Conservation (phyloP, 2,329 filamentous ascomycete species). For the Fusarium nelsonii region DNA sequence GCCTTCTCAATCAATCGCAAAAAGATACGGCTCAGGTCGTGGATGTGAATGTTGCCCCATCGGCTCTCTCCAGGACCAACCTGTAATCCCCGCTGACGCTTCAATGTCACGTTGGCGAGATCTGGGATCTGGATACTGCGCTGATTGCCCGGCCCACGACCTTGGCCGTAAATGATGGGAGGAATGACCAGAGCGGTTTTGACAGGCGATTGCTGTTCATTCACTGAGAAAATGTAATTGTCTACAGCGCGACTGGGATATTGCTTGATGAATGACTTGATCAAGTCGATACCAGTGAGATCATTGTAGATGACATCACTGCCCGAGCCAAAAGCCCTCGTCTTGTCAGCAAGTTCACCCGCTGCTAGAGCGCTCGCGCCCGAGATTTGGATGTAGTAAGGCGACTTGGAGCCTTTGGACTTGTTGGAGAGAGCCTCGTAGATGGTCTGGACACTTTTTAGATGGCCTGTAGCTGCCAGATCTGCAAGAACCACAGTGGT, state of each 20-base stretch:
- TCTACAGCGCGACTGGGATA: slow-evolving; percentile 51
- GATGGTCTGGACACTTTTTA: slow-evolving; percentile 43
- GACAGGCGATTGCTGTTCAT: slow-evolving; percentile 32
- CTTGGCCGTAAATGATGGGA: slow-evolving; percentile 56
- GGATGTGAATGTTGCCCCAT: slow-evolving; percentile 55
- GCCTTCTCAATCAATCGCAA: slow-evolving; percentile 51
- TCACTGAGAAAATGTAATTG: slow-evolving; percentile 51
- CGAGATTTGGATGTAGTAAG: slow-evolving; percentile 53
- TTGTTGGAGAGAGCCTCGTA: slow-evolving; percentile 14
- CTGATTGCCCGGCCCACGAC: slow-evolving; percentile 53
- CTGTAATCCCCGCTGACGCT: slow-evolving; percentile 47
- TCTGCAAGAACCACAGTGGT: slow-evolving; percentile 31
- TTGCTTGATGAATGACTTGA: slow-evolving; percentile 46
- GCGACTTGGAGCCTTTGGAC: not conserved
- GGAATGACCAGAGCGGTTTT: slow-evolving; percentile 53
- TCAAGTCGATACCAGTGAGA: slow-evolving; percentile 43
- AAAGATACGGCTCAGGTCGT: slow-evolving; percentile 50
- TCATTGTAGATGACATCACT: slow-evolving; percentile 52
- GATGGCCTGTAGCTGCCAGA: slow-evolving; percentile 47
- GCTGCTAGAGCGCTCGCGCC: slow-evolving; percentile 53
- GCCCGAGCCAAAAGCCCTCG: slow-evolving; percentile 46
- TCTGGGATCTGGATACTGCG: slow-evolving; percentile 57
- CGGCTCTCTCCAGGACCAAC: slow-evolving; percentile 51
- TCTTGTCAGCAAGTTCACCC: slow-evolving; percentile 49
- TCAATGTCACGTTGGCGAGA: slow-evolving; percentile 43